phyloP scores from a whole-genome alignment of 306 rosid genomes.

The Cicer pinnatifidum region DNA sequence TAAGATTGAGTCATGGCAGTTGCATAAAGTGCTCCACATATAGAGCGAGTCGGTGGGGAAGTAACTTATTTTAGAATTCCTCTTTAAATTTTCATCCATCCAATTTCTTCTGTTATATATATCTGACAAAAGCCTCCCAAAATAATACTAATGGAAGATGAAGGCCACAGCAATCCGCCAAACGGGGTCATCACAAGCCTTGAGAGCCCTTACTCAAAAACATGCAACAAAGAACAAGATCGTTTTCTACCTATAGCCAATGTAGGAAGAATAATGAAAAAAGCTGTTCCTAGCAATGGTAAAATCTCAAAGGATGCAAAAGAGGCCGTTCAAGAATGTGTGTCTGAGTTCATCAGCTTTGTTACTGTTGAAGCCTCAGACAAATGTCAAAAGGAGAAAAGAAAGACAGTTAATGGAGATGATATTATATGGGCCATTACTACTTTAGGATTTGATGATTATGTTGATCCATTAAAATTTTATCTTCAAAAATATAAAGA shows the following conservation, averaged over 20 bases:
- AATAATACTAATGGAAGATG: conserved; percentile 53
- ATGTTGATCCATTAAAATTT: conserved; percentile 59
- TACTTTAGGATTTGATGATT: conserved; percentile 70
- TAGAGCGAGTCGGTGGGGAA: conserved; percentile 64
- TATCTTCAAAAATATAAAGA: conserved; percentile 77
- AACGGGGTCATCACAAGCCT: conserved; percentile 54
- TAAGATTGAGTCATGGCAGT: conserved; percentile 43
- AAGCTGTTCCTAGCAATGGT: conserved; percentile 63
- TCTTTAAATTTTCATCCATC: conserved; percentile 43
- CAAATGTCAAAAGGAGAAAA: conserved; percentile 76
- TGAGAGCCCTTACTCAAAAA: conserved; percentile 54
- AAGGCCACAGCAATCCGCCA: conserved; percentile 48
- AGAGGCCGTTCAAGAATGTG: conserved; percentile 81
- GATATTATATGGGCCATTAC: conserved; percentile 84
- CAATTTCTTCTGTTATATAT: conserved; percentile 30
- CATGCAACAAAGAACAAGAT: conserved; percentile 61
- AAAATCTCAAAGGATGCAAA: conserved; percentile 84
- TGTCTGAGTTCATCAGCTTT: conserved; percentile 77
- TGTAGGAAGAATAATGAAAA: conserved; percentile 78
- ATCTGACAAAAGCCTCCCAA: not conserved
- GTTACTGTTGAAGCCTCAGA: conserved; percentile 76
- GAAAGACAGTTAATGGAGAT: conserved; percentile 75
- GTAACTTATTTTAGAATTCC: conserved; percentile 55
- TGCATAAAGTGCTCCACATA: conserved; percentile 41
- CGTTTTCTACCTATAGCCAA: conserved; percentile 79